Base-by-base conservation (phyloP, 805 yeast species). In the Candida odintsovae region DNA sequence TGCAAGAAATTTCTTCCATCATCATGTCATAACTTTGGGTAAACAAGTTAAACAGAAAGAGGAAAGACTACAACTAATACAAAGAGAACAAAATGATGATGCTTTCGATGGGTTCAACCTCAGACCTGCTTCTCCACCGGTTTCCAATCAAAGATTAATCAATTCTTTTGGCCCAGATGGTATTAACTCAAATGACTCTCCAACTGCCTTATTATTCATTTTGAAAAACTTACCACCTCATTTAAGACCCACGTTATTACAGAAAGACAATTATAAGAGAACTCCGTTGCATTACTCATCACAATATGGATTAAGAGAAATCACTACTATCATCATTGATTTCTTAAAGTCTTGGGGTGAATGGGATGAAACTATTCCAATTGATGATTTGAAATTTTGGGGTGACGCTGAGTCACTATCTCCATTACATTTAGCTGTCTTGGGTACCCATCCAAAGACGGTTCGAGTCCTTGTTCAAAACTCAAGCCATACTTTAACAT, bases 271-370 rank as follows among this genome's bases (percentile, higher is more conserved):
- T 48, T 86, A 88, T 60, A 73, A 73, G 50, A 75, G 97, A 50
- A 86, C 96, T 0, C 96, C 97, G 0, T 69, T 92, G 46, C 97
- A 92, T 66, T 90, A 90, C 63, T 83, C 95, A 18, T 82, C 94
- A 3, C 94, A 88, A 56, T 89, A 82, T 62, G 97, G 97, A 0
- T 70, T 90, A 46, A 78, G 76, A 47, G 78, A 77, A 43, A 79
- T 83, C 33, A 72, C 88, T 3, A 67, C 68, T 13, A 70, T 80
- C 22, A 71, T 90, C 28, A 67, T 90, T 15, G 71, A 72, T 33
- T 75, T 72, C 54, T 61, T 86, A 48, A 66, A 69, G 47, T 65
- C 74, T 38, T 86, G 95, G 92, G 66, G 70, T 2, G 72, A 80
- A 44, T 75, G 80, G 70, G 71, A 75, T 51, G 63, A 68, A 2